These are phyloP conservation scores for Colletotrichum graminicola DNA, from an alignment of 2,329 filamentous ascomycete genomes.

Conservation along the genomic window DNA sequence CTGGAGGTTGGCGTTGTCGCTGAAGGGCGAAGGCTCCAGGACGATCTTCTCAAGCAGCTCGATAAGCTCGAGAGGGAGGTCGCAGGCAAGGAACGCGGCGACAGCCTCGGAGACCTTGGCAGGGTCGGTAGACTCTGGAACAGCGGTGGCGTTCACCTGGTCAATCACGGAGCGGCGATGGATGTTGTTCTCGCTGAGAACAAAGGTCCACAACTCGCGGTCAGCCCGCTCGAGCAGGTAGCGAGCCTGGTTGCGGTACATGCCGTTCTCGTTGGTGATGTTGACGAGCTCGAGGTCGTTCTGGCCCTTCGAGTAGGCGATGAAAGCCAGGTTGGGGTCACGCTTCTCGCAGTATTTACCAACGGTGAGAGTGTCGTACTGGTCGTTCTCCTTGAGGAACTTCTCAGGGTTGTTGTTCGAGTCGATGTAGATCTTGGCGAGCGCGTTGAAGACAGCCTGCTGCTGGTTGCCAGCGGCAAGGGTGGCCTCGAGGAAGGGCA, in stretches of 20 bases:
- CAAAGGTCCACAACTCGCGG: conserved; percentile 91
- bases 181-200: conserved; percentile 94
- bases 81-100: conserved; percentile 89
- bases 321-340: conserved; percentile 94
- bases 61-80: conserved; percentile 93
- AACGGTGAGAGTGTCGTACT: conserved; percentile 91
- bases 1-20: conserved; percentile 95
- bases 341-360: conserved; percentile 99
- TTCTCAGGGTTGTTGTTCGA: conserved; percentile 98
- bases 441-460: conserved; percentile 95
- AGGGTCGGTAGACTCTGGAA: conserved; percentile 91
- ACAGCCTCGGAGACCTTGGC: conserved; percentile 96
- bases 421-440: conserved; percentile 99
- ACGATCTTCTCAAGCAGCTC: conserved; percentile 99
- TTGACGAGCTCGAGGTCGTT: conserved; percentile 97
- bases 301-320: conserved; percentile 95
- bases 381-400: conserved; percentile 96
- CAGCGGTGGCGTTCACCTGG: conserved; percentile 94
- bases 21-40: conserved; percentile 98
- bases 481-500: conserved; percentile 96
- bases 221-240: conserved; percentile 94
- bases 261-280: conserved; percentile 99
- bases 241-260: conserved; percentile 98
- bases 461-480: conserved; percentile 92
- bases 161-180: conserved; percentile 94